Conservation (phyloP, 2,329 filamentous ascomycete genomes). For the Pseudopithomyces chartarum region DNA sequence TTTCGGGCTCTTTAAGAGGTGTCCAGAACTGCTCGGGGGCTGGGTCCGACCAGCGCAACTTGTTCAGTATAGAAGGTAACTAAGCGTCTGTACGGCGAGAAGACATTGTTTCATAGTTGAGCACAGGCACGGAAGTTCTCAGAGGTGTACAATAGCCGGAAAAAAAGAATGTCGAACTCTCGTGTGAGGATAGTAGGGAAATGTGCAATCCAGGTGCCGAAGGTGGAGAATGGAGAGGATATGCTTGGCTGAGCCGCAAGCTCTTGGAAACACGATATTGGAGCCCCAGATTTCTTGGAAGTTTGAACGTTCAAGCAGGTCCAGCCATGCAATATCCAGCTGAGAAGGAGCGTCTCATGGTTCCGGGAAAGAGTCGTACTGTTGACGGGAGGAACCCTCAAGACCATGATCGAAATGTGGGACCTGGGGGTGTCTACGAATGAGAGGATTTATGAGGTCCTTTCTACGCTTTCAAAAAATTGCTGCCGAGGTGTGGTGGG, state of each 20-base stretch:
- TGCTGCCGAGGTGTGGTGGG: no score
- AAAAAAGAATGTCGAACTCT: no score
- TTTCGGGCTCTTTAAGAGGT: not conserved
- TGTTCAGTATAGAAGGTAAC: not conserved
- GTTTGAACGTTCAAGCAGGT: no score
- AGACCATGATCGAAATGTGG: not conserved
- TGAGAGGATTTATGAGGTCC: not conserved
- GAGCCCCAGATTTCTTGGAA: no score
- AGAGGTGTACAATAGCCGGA: no score
- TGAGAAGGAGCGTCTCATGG: not conserved
- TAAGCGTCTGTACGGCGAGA: not conserved
- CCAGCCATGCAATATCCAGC: not conserved
- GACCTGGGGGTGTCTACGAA: not conserved
- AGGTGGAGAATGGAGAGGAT: no score
- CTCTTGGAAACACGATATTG: no score
- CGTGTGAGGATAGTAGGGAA: no score
- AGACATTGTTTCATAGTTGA: not conserved
- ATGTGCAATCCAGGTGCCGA: no score
- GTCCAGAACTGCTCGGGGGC: slow-evolving; percentile 4
- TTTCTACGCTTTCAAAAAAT: not conserved
- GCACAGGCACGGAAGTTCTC: not conserved
- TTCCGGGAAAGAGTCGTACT: not conserved
- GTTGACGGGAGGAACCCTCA: not conserved
- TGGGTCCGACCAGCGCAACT: slow-evolving; percentile 2
- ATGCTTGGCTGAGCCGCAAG: no score